These are phyloP conservation scores for Dalbergia cochinchinensis DNA, from an alignment of 306 rosid species.

Conservation along the genomic window DNA sequence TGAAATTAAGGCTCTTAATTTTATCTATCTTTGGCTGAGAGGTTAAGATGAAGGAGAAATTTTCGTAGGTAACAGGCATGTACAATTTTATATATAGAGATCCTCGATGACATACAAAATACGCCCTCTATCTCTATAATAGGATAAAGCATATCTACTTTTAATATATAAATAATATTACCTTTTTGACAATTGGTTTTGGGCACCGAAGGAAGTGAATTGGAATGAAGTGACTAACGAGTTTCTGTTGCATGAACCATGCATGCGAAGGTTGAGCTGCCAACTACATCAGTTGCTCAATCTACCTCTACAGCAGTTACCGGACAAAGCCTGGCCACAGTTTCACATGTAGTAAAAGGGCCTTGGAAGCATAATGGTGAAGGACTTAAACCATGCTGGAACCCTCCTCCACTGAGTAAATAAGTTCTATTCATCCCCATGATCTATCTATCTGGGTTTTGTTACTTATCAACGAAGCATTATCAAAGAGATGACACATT, in stretches of 20 bases:
- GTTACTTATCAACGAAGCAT: not conserved
- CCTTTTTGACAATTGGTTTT: no score
- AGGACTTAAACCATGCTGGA: conserved; percentile 51
- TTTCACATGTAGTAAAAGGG: conserved; percentile 46
- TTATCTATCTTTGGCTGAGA: no score
- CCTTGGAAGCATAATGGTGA: conserved; percentile 30
- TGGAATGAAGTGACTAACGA: conserved; percentile 17
- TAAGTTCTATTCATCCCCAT: conserved; percentile 10
- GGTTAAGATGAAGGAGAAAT: no score
- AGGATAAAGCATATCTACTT: no score
- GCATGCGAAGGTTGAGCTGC: conserved; percentile 35
- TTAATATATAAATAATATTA: no score
- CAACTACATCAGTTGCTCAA: conserved; percentile 16
- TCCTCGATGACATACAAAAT: no score
- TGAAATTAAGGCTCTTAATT: no score
- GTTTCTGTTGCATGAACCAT: conserved; percentile 21
- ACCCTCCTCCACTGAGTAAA: conserved; percentile 32
- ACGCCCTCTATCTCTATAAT: no score
- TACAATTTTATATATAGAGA: no score
- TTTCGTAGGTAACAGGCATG: no score
- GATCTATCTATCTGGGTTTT: not conserved
- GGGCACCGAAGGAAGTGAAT: not conserved
- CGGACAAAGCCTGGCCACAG: conserved; percentile 40
- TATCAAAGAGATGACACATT: not conserved
- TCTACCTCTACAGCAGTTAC: not conserved